phyloP scores from a whole-genome alignment of 345 rosid species.

The Eucalyptus marginata region DNA sequence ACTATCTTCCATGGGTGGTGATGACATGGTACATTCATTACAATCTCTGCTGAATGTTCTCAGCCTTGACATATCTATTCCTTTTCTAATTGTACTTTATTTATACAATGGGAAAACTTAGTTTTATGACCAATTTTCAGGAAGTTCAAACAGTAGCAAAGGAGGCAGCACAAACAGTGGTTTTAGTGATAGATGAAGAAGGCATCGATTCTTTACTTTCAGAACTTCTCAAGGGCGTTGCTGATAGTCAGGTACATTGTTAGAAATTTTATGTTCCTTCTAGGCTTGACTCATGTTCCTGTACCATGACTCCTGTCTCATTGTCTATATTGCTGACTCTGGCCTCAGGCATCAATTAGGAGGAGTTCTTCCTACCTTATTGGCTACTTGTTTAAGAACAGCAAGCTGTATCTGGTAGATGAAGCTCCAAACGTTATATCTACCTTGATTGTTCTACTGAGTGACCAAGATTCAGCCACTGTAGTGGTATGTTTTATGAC shows the following conservation, averaged over 20 bases:
- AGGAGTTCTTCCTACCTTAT: constrained; percentile 85
- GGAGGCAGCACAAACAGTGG: constrained; percentile 85
- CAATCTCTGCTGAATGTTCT: not conserved
- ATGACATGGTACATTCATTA: constrained; percentile 35
- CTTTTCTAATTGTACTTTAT: not conserved
- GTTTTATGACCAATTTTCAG: constrained; percentile 18
- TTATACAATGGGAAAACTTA: not conserved
- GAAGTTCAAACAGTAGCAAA: constrained; percentile 81
- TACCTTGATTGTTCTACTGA: constrained; percentile 74
- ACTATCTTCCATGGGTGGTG: constrained; percentile 77
- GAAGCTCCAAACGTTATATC: constrained; percentile 95
- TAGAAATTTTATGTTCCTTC: not conserved
- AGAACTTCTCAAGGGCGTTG: constrained; percentile 84
- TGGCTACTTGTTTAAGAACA: constrained; percentile 76
- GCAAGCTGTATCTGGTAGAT: constrained; percentile 89
- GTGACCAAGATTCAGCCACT: constrained; percentile 79
- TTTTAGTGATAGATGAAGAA: constrained; percentile 84
- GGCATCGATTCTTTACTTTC: constrained; percentile 69
- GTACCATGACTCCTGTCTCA: not conserved
- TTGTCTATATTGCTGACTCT: not conserved
- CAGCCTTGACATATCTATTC: not conserved
- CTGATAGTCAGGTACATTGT: constrained; percentile 54
- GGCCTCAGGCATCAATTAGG: constrained; percentile 73
- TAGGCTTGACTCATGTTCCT: not conserved
- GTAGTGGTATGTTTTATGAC: constrained; percentile 42